Evolutionary conservation across 805 yeast species (phyloP), one percentile per base, ranked within the genome.

Genomic region (Zygotorulaspora chibaensis): DNA sequence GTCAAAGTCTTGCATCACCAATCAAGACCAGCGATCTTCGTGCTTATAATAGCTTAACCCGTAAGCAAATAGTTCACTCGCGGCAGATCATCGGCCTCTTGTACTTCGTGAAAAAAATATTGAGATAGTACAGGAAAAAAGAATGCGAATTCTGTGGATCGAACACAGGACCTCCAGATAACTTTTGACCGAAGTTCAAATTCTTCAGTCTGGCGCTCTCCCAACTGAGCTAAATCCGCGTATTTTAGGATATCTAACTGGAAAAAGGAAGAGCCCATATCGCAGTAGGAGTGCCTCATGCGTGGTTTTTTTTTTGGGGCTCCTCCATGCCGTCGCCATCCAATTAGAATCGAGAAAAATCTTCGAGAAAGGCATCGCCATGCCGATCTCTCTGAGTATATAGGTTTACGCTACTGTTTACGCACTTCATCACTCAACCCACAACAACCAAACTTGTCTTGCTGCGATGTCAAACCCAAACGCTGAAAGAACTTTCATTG

Each of bases 401-500:
- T 29, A 29, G 33, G 25, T 20, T 20, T 20, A 7, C 7, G 7
- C 8, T 29, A 3, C 9, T 12, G 6, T 13, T 29, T 3, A 29
- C n/a, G 15, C 15, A 29, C 33, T 5, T 29, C 15, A 13, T 13
- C 33, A 29, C 4, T 29, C 8, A 5, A 5, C 5, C 33, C 8
- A 13, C 33, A 4, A 4, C 33, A 13, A 33, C n/a, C 16, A n/a
- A 33, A 33, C 36, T 3, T n/a, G 11, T n/a, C 20, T 10, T 16
- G 4, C 16, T 33, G 27, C 20, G 26, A 46, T 46, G 53, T 46
- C 50, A 39, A 46, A 16, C 37, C 41, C 52, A 44, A 65, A 62
- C 65, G 57, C 71, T 75, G 95, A 86, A 75, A 84, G 95, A 84
- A 86, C 95, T 68, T 86, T 86, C 70, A 86, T 86, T 76, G 95